Evolutionary conservation across 495 filamentous ascomycete genomes (phyloP).

Genomic region (Trichoderma virens): DNA sequence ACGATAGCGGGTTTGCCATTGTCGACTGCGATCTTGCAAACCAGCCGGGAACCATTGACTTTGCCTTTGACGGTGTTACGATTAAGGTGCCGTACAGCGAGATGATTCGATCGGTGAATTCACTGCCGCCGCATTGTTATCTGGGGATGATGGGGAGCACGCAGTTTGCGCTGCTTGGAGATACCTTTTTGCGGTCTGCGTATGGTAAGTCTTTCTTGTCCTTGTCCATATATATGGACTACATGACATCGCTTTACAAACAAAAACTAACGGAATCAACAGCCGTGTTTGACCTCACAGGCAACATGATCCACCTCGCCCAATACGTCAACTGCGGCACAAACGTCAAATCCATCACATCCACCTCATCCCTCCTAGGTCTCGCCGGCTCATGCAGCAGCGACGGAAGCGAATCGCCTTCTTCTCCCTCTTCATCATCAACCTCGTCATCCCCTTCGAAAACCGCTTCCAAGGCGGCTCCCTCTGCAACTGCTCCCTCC

Average conservation of each 20-base stretch:
- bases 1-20: conserved; percentile 49
- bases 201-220: conserved; percentile 45
- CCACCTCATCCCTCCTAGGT: conserved; percentile 13
- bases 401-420: neutral
- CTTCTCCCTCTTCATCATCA: neutral
- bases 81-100: conserved; percentile 56
- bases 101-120: conserved; percentile 41
- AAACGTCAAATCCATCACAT: conserved; percentile 22
- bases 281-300: conserved; percentile 43
- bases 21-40: conserved; percentile 64
- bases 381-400: conserved; percentile 21
- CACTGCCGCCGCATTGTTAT: conserved; percentile 49
- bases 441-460: neutral
- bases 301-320: conserved; percentile 34
- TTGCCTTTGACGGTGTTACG: conserved; percentile 61
- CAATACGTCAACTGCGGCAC: conserved; percentile 40
- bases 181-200: conserved; percentile 86
- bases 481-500: too few species aligned
- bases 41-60: conserved; percentile 59
- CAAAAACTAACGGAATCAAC: conserved; percentile 6
- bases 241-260: neutral
- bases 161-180: conserved; percentile 63
- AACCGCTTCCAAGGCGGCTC: too few species aligned
- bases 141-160: conserved; percentile 70
- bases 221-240: neutral